Base-by-base conservation (phyloP, 1,284 basidiomycete species). In the Ceratobasidium sp. region DNA sequence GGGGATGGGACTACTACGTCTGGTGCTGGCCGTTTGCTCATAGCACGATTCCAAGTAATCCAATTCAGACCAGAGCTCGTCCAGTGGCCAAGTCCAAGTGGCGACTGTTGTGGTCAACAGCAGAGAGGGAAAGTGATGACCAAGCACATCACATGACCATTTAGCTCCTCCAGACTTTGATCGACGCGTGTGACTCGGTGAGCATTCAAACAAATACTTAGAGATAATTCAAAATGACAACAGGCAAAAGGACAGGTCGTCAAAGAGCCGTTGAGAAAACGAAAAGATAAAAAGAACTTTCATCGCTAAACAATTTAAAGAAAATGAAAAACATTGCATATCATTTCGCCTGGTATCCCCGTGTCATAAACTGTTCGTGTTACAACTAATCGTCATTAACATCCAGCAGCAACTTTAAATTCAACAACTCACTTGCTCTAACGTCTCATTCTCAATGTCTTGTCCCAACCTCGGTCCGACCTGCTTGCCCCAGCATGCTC, bases 21-120 rank as follows among this genome's bases (percentile, higher is more conserved):
- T 46, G 71, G 46, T 25, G 71, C 71, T 17, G 71, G 59, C 52
- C 71, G 43, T 29, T 65, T 74, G 46, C 49, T 74, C 71, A 74
- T 74, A 19, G 19, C 43, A 62, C 13, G 43, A 15, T 25, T 44
- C 22, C 9, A n/a, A 71, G 19, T 71, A 49, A n/a, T 61, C 43
- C n/a, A 17, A 62, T 62, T 71, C 44, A 6, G 57, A 61, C 49
- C 57, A 71, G 22, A 71, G 69, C 40, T 61, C 59, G 59, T 40
- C 61, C 59, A 62, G 34, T 32, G 46, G 71, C 71, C 57, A 71
- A 71, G 52, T 61, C 56, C 17, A 61, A 54, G 59, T 56, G 69
- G 56, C 69, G 59, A 34, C 57, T 13, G 61, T 74, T 32, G 61
- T 74, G 59, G 71, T 71, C 56, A 71, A 49, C 69, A 71, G 56